phyloP scores from a whole-genome alignment of 495 filamentous ascomycete species.

The Hyaloscypha hepaticicola region DNA sequence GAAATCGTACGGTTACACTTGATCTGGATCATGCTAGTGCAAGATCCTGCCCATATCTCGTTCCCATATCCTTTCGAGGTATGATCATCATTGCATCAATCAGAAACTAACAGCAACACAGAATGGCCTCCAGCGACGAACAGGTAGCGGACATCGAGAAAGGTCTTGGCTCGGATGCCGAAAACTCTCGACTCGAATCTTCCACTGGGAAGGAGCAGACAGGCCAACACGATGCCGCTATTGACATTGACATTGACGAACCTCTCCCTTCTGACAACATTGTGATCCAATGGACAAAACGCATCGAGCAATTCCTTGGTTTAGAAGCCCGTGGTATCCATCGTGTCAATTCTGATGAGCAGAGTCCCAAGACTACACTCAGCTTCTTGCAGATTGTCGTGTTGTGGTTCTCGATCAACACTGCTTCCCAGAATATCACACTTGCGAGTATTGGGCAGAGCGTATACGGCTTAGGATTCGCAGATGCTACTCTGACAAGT shows the following conservation, averaged over 20 bases:
- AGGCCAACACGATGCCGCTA: conserved; percentile 8
- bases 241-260: conserved; percentile 17
- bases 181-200: not conserved
- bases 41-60: conserved; percentile 72
- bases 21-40: conserved; percentile 99
- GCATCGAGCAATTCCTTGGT: conserved; percentile 42
- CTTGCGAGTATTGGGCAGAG: conserved; percentile 70
- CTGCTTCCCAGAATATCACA: conserved; percentile 74
- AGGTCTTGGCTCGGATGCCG: not conserved
- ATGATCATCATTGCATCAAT: not conserved
- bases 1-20: conserved; percentile 94
- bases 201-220: not conserved
- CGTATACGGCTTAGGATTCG: conserved; percentile 67
- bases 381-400: conserved; percentile 63
- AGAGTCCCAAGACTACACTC: conserved; percentile 54
- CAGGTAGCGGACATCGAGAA: conserved; percentile 24
- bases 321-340: conserved; percentile 70
- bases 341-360: conserved; percentile 64
- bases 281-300: conserved; percentile 14
- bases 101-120: conserved; percentile 11
- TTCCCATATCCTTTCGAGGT: not conserved
- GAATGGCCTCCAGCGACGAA: conserved; percentile 19
- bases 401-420: conserved; percentile 75
- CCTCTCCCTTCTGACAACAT: not conserved
- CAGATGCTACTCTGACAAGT: conserved; percentile 63